Conservation (phyloP, 2,329 filamentous ascomycete genomes). For the Metarhizium brunneum region DNA sequence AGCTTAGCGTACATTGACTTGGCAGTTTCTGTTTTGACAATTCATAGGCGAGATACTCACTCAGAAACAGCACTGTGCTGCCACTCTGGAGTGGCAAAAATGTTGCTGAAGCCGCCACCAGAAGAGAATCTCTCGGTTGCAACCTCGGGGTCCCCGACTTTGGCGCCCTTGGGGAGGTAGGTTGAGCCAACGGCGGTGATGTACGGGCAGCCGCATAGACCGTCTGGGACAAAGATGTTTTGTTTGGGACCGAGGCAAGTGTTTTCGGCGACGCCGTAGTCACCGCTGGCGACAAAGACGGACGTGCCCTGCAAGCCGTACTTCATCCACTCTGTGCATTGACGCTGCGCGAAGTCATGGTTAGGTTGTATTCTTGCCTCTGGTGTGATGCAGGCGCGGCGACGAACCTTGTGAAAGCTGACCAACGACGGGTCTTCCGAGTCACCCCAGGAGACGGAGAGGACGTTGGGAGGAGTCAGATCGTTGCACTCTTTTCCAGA, state of each 20-base stretch:
- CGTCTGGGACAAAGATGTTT: constrained; percentile 37
- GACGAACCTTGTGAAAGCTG: constrained; percentile 27
- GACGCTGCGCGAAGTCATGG: constrained; percentile 16
- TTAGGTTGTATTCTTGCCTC: too few relatives aligned
- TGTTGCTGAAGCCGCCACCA: constrained; percentile 40
- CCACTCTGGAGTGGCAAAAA: constrained; percentile 37
- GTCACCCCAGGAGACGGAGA: constrained; percentile 31
- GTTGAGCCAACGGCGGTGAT: constrained; percentile 42
- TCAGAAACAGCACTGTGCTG: constrained; percentile 23
- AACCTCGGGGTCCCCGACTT: constrained; percentile 4
- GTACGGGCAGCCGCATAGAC: constrained; percentile 38
- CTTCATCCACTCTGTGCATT: constrained; percentile 36
- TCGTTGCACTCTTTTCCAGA: constrained; percentile 17
- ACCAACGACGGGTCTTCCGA: constrained; percentile 27
- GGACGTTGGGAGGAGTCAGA: constrained; percentile 22
- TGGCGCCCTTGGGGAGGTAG: constrained; percentile 15
- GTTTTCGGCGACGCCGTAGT: constrained; percentile 12
- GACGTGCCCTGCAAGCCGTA: constrained; percentile 33
- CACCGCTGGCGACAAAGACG: constrained; percentile 28
- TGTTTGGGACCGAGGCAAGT: constrained; percentile 16
- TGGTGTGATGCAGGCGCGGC: neutral
- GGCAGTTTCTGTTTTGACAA: too few relatives aligned
- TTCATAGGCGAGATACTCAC: constrained; percentile 6
- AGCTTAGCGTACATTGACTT: too few relatives aligned
- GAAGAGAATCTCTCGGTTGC: constrained; percentile 29